These are phyloP conservation scores for Sanghuangporus baumii DNA, from an alignment of 1,284 basidiomycete genomes.

Conservation along the genomic window DNA sequence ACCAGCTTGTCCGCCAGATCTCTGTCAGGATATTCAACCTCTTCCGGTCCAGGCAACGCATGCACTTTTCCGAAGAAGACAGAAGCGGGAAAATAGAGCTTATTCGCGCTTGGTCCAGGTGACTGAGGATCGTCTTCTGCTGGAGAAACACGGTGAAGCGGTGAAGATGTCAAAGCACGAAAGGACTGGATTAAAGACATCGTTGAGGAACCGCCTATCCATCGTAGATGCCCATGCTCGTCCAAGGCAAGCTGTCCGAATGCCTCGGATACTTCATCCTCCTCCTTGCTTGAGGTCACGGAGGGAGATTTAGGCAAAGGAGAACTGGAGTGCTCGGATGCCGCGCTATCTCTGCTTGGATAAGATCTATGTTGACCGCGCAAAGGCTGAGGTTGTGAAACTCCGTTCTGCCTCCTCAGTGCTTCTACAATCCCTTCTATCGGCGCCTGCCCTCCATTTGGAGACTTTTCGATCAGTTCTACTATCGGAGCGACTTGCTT, in stretches of 20 bases:
- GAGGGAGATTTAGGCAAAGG: constrained; percentile 15
- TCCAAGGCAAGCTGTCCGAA: constrained; percentile 84
- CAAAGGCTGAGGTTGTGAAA: background rate
- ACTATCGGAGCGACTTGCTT: constrained; percentile 71
- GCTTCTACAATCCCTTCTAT: constrained; percentile 29
- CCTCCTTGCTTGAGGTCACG: constrained; percentile 44
- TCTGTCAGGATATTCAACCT: constrained; percentile 81
- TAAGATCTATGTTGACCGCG: background rate
- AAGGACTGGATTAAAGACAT: constrained; percentile 90
- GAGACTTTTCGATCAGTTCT: constrained; percentile 52
- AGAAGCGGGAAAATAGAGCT: constrained; percentile 83
- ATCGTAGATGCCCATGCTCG: constrained; percentile 85
- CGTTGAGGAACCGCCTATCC: constrained; percentile 88
- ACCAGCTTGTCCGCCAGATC: constrained; percentile 82
- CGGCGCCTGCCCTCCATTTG: constrained; percentile 24
- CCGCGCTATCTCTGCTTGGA: constrained; percentile 24
- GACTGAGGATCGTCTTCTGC: constrained; percentile 76
- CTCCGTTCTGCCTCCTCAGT: constrained; percentile 7
- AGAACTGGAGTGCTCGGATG: constrained; percentile 22
- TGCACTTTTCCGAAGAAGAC: constrained; percentile 84
- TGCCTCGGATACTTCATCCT: constrained; percentile 69
- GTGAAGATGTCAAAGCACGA: constrained; percentile 65
- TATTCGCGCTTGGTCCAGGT: constrained; percentile 70
- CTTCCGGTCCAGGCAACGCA: constrained; percentile 77
- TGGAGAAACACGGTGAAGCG: constrained; percentile 70